Conservation (phyloP, 179 eudicot species). For the Drosera spatulata region DNA sequence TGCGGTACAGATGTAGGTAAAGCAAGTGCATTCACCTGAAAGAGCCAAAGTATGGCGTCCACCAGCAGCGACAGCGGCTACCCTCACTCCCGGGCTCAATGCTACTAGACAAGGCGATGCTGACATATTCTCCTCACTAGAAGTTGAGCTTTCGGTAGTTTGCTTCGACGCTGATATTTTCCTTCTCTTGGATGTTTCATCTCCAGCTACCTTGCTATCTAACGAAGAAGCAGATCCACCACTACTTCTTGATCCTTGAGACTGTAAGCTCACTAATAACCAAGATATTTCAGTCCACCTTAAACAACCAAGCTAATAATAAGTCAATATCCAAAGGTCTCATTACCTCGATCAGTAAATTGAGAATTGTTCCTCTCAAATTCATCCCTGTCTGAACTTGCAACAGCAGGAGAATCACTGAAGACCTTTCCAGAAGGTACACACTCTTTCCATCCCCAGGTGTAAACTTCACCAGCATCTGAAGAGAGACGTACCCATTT, state of each 20-base stretch:
- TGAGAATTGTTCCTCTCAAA: slow-evolving; percentile 32
- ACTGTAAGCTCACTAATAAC: slow-evolving; percentile 57
- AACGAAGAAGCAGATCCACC: slow-evolving; percentile 29
- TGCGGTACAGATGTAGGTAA: background rate
- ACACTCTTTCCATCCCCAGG: slow-evolving; percentile 99
- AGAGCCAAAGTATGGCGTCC: slow-evolving; percentile 91
- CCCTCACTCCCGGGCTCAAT: slow-evolving; percentile 78
- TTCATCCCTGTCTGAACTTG: slow-evolving; percentile 42
- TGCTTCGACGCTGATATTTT: slow-evolving; percentile 71
- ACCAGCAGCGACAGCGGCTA: slow-evolving; percentile 87
- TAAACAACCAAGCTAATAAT: background rate
- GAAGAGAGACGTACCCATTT: slow-evolving; percentile 5
- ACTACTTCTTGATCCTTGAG: slow-evolving; percentile 47
- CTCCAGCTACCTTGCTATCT: slow-evolving; percentile 55
- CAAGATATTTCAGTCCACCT: slow-evolving; percentile 3
- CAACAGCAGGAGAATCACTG: slow-evolving; percentile 48
- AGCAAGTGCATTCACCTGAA: slow-evolving; percentile 50
- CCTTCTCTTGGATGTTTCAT: slow-evolving; percentile 73
- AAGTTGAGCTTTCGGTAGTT: slow-evolving; percentile 57
- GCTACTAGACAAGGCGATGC: slow-evolving; percentile 84
- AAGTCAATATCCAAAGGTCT: background rate
- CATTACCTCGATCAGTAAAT: slow-evolving; percentile 65
- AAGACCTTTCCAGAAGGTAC: slow-evolving; percentile 86
- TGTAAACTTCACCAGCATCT: slow-evolving; percentile 76
- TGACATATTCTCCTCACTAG: slow-evolving; percentile 60